Base-by-base conservation (phyloP, 2,329 filamentous ascomycete genomes). In the Pyrenochaeta sp. region DNA sequence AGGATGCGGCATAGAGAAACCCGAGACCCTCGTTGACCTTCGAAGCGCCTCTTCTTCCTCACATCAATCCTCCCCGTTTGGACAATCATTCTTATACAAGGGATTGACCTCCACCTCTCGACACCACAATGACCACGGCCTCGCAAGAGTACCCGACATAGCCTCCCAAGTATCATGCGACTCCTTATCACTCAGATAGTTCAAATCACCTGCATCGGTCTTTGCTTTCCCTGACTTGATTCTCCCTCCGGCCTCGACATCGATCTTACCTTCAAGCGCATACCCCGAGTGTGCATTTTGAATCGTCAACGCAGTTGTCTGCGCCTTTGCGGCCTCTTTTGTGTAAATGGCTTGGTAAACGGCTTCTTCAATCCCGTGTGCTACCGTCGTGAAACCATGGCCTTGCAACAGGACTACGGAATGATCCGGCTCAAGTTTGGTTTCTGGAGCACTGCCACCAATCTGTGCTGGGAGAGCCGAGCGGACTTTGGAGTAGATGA, bases 301-400 rank as follows among this genome's bases (percentile, higher is more conserved):
- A 14, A 72, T 58, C 6, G 53, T 55, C 37, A 71, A 34, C 3
- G 73, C 72, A 1, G 63, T 61, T 1, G 68, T 74, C 44, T 77
- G 75, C 6, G 71, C 60, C 34, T 69, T 65, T 1, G 76, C 75
- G 26, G 65, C 65, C 39, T 68, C 62, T 15, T 53, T 60, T 5
- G 73, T 76, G 51, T 73, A 77, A 14, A 77, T 71, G 1, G 74
- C 71, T 39, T 75, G 71, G 46, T 71, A 76, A 0, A 78, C 75
- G 1, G 69, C 73, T 51, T 76, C 73, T 52, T 76, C 70, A 41
- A 78, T 73, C 7, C 67, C 65, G 2, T 61, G 57, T 1, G 72
- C 75, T 0, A 71, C 59, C 8, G 69, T 72, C 1, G 74, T 74
- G 46, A 78, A 77, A 17, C 76, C 76, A 47, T 78, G 75, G 1